Evolutionary conservation across 306 rosid species (phyloP).

Genomic region (Prunus mira): DNA sequence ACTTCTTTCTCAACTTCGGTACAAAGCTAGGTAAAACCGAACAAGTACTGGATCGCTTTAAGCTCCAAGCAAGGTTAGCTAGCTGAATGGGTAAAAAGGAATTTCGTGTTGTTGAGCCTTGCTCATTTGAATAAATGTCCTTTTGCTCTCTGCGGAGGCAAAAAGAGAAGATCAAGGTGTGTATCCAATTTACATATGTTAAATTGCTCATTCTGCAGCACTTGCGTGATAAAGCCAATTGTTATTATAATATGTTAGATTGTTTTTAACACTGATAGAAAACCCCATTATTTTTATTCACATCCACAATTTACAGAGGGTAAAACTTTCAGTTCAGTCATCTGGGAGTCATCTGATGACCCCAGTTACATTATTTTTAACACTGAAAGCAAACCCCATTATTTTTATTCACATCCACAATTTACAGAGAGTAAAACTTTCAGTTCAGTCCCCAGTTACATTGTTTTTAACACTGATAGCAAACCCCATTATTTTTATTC

Average conservation of each 20-base stretch:
- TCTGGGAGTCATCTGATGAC: not conserved
- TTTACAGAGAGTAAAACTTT: not conserved
- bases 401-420: conserved; percentile 7
- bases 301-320: not conserved
- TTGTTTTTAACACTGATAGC: not conserved
- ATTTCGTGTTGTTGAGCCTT: not conserved
- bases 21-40: not conserved
- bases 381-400: not conserved
- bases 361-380: not conserved
- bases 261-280: no score
- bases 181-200: not conserved
- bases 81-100: not conserved
- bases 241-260: no score
- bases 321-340: not conserved
- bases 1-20: not conserved
- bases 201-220: no score
- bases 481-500: conserved; percentile 1
- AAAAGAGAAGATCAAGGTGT: not conserved
- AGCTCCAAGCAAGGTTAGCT: not conserved
- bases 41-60: not conserved
- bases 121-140: not conserved
- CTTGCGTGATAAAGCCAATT: no score
- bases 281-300: not conserved
- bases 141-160: not conserved
- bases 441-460: not conserved